Evolutionary conservation across 495 filamentous ascomycete species (phyloP), one percentile per base, ranked within the genome.

Genomic region (Penicillium herquei): DNA sequence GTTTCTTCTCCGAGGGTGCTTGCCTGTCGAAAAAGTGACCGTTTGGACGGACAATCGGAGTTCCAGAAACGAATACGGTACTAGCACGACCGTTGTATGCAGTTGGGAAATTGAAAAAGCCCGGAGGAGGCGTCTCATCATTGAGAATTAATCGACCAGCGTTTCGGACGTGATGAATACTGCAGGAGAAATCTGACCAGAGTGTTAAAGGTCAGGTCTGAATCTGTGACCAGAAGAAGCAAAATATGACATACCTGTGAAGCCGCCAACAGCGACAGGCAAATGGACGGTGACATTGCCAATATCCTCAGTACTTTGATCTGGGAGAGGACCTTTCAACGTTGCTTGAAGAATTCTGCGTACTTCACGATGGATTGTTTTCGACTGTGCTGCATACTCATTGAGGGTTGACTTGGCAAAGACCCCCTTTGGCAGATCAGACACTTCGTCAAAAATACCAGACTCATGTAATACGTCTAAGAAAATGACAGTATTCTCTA

Each of bases 181-280:
- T 74, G 37, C 68, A 73, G 63, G 87, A 94, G 72, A 96, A 96
- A 69, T 96, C 92, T 41, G 86, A 26, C 87, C n/a, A 3, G 7
- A 8, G 9, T 43, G 34, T 3, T 18, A 32, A 3, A 30, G 39
- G 48, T 56, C 48, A 56, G 47, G 39, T 46, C 26, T 31, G 31
- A 26, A 46, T 46, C 13, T 47, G 26, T n/a, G 4, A 0, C 13
- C 32, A n/a, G 14, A 26, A 18, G n/a, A 16, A 21, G 14, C 17
- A 49, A 1, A 5, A 6, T 8, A n/a, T 37, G 31, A 52, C 34
- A 37, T 59, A 70, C 64, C 67, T 21, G 69, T 71, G 68, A 95
- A 96, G 58, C 91, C 89, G 4, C 87, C 86, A 45, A 95, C 87
- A 9, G 73, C 67, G 76, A 96, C 83, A 1, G 92, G 92, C 11